phyloP scores from a whole-genome alignment of 2,329 filamentous ascomycete genomes.

The Sarocladium brachiariae region DNA sequence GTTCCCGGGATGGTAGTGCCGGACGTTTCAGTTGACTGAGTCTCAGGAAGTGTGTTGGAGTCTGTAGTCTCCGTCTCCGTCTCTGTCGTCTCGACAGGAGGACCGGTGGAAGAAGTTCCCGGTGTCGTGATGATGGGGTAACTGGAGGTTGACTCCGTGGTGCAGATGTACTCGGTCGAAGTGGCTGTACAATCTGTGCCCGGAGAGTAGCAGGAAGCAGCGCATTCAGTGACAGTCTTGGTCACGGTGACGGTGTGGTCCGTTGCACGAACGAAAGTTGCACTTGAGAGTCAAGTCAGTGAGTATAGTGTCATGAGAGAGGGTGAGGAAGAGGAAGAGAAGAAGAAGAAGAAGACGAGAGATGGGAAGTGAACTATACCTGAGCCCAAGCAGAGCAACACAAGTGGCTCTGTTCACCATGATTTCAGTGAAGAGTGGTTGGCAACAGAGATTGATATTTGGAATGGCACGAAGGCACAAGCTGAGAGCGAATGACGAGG shows the following conservation, averaged over 20 bases:
- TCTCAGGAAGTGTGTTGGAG: not conserved
- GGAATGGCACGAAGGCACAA: not conserved
- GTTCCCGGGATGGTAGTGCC: not conserved
- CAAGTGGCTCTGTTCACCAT: constrained; percentile 19
- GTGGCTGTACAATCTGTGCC: constrained; percentile 9
- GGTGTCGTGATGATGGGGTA: not conserved
- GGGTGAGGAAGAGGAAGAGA: not conserved
- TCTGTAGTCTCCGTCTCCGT: not conserved
- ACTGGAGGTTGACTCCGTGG: constrained; percentile 3
- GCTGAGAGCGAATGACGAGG: not conserved
- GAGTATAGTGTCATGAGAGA: constrained; percentile 7
- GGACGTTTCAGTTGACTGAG: not conserved
- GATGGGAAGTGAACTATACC: constrained; percentile 20
- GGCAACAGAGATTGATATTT: not conserved
- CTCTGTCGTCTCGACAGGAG: not conserved
- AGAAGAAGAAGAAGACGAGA: not conserved
- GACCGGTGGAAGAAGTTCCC: not conserved
- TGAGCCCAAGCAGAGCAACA: constrained; percentile 22
- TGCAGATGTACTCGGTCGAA: constrained; percentile 8
- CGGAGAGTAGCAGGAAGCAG: constrained; percentile 18
- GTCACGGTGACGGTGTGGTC: constrained; percentile 24
- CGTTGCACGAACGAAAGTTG: constrained; percentile 17
- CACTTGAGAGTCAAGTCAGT: constrained; percentile 17
- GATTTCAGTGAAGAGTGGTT: constrained; percentile 4
- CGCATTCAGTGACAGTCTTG: constrained; percentile 22